Conservation (phyloP, 768 basidiomycete species). For the Leccinum broughii region DNA sequence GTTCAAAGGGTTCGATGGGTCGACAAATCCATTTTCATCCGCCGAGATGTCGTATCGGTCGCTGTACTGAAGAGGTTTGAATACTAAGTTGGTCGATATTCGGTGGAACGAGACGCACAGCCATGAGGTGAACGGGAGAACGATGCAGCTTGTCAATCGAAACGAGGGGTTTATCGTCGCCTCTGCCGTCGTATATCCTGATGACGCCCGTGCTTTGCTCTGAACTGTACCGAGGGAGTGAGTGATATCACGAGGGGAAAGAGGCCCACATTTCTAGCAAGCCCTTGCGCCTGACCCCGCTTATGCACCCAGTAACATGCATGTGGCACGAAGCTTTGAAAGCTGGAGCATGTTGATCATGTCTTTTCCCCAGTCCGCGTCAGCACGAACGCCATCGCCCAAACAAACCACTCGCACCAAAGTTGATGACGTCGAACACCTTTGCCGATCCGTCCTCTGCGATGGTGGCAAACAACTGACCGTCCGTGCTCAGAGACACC, state of each 20-base stretch:
- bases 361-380: slow-evolving; percentile 48
- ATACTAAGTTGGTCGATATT: slow-evolving; percentile 37
- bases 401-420: slow-evolving; percentile 60
- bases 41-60: slow-evolving; percentile 89
- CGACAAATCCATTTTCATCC: slow-evolving; percentile 92
- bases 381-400: background rate
- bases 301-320: slow-evolving; percentile 95
- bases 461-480: slow-evolving; percentile 87
- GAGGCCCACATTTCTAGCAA: slow-evolving; percentile 84
- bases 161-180: slow-evolving; percentile 75
- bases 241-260: slow-evolving; percentile 5
- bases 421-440: slow-evolving; percentile 97
- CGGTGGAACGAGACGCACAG: slow-evolving; percentile 49
- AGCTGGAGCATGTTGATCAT: slow-evolving; percentile 99
- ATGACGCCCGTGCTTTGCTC: slow-evolving; percentile 76
- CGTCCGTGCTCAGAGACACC: slow-evolving; percentile 89
- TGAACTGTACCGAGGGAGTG: slow-evolving; percentile 51
- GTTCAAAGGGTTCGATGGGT: slow-evolving; percentile 83
- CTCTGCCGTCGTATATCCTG: slow-evolving; percentile 90
- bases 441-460: slow-evolving; percentile 91
- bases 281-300: slow-evolving; percentile 82
- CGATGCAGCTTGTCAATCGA: slow-evolving; percentile 79
- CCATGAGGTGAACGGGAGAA: slow-evolving; percentile 88
- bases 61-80: slow-evolving; percentile 63
- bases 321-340: slow-evolving; percentile 76